These are phyloP conservation scores for Saccharum officinarum DNA, from an alignment of 176 grass and related monocot genomes.

Conservation along the genomic window DNA sequence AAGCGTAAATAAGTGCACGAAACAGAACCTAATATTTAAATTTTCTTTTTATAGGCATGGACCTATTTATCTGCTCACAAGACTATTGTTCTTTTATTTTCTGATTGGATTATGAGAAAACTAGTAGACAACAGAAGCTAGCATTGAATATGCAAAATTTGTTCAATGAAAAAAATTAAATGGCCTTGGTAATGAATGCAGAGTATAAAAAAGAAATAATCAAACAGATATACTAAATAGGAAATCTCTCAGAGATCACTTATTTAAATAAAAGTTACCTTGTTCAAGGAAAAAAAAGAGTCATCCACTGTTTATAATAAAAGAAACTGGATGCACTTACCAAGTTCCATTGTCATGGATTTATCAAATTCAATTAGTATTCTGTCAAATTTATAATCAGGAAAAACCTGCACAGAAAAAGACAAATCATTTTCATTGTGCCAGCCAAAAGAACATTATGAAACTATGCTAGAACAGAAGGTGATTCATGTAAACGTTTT, in stretches of 20 bases:
- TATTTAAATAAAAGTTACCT: neutral
- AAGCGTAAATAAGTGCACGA: neutral
- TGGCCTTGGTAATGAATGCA: neutral
- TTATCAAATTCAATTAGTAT: constrained; percentile 84
- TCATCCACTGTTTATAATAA: neutral
- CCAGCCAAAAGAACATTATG: constrained; percentile 2
- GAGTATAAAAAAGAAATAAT: constrained; percentile 19
- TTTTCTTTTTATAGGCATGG: neutral
- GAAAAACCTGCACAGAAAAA: constrained; percentile 78
- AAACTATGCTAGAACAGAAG: neutral
- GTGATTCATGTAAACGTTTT: neutral
- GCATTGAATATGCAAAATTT: neutral
- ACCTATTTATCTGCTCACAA: constrained; percentile 10
- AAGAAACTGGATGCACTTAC: constrained; percentile 47
- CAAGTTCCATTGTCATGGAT: constrained; percentile 87
- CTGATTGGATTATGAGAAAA: neutral
- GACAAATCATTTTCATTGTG: constrained; percentile 18
- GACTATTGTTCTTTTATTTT: constrained; percentile 29
- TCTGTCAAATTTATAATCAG: constrained; percentile 88
- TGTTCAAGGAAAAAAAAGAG: neutral
- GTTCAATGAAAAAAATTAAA: neutral
- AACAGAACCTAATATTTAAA: neutral
- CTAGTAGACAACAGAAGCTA: neutral
- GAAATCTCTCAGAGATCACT: neutral
- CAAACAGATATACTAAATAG: neutral